Evolutionary conservation across 2,329 filamentous ascomycete genomes (phyloP).

Genomic region (Colletotrichum truncatum): DNA sequence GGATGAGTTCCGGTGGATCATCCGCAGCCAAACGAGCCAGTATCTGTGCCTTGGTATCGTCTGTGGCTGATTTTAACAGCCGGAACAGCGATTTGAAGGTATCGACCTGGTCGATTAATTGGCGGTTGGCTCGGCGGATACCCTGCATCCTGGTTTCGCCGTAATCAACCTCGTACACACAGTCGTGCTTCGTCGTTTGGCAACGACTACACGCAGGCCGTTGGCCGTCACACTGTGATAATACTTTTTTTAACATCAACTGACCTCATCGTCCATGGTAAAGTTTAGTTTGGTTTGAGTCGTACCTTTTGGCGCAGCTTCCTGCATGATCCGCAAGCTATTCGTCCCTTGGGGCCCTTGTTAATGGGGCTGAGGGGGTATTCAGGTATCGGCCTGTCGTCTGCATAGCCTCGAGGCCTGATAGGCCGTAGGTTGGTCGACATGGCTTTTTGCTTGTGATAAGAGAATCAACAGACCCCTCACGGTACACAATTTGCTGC

Average conservation of each 20-base stretch:
- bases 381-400: not conserved
- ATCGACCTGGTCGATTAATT: not conserved
- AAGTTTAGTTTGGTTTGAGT: too few species aligned
- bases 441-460: not conserved
- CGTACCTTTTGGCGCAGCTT: slow-evolving; percentile 23
- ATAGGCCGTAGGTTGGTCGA: slow-evolving; percentile 10
- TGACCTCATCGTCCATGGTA: not conserved
- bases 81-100: slow-evolving; percentile 12
- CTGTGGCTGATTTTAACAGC: not conserved
- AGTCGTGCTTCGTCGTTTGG: not conserved
- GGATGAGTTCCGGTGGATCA: slow-evolving; percentile 5
- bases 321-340: slow-evolving; percentile 17
- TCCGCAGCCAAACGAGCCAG: not conserved
- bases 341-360: slow-evolving; percentile 6
- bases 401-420: not conserved
- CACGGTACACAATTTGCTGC: too few species aligned
- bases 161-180: slow-evolving; percentile 16
- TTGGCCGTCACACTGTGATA: slow-evolving; percentile 8
- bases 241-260: too few species aligned
- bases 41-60: not conserved
- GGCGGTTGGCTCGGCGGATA: slow-evolving; percentile 16
- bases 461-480: not conserved
- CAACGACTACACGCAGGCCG: slow-evolving; percentile 13
- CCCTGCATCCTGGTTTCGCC: slow-evolving; percentile 27
- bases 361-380: not conserved